Percentiles rank a stretch among this genome's conserved stretches.
Conservation (phyloP, 2,329 filamentous ascomycete species). For the Periglandula ipomoeae region DNA sequence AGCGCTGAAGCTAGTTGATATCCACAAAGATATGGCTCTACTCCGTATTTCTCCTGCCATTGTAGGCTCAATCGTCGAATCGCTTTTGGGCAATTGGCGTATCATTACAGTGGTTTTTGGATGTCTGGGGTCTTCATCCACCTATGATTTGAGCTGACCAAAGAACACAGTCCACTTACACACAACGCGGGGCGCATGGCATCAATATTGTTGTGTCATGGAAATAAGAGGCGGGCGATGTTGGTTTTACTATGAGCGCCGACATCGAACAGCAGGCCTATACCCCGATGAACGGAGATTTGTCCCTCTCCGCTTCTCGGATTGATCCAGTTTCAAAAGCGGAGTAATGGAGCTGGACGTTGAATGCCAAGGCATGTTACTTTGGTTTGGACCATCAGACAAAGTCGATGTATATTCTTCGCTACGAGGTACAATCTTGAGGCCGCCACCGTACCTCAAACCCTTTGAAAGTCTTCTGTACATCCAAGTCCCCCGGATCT, state of each 20-base stretch:
- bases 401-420: neutral
- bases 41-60: neutral
- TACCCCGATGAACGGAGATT: too few relatives aligned
- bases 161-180: too few relatives aligned
- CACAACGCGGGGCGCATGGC: too few relatives aligned
- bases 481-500: slow-evolving; percentile 73
- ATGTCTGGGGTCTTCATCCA: too few relatives aligned
- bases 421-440: neutral
- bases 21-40: too few relatives aligned
- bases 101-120: too few relatives aligned
- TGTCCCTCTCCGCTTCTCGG: neutral
- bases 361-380: neutral
- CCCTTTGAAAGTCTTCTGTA: slow-evolving; percentile 75
- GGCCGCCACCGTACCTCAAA: slow-evolving; percentile 59
- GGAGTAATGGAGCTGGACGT: neutral
- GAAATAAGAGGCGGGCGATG: too few relatives aligned
- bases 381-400: neutral
- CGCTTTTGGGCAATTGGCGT: neutral
- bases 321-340: neutral
- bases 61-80: neutral
- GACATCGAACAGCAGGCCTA: too few relatives aligned
- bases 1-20: neutral
- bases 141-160: too few relatives aligned
- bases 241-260: too few relatives aligned
- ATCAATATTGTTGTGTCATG: too few relatives aligned